These are phyloP conservation scores for Dictyostelium capitatum DNA, from an alignment of 78 protist genomes.

Conservation along the genomic window DNA sequence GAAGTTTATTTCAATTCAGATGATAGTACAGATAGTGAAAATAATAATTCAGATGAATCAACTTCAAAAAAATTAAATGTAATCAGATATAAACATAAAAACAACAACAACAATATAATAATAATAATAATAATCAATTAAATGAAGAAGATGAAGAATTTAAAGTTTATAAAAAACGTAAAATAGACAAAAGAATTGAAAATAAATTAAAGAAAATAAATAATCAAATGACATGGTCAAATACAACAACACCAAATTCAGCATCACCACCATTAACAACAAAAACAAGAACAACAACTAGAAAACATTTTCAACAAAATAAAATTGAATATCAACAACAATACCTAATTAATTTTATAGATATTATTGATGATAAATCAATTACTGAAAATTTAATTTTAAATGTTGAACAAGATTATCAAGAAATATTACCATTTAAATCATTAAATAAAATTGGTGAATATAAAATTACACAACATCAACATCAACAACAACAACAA, in stretches of 20 bases:
- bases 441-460: slow-evolving; percentile 8
- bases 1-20: not conserved
- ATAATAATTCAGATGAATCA: not conserved
- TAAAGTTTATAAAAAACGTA: not conserved
- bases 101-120: too few relatives aligned
- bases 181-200: not conserved
- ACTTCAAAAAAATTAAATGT: not conserved
- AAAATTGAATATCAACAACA: not conserved
- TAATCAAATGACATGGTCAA: not conserved
- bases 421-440: not conserved
- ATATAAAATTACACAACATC: not conserved
- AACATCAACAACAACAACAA: not conserved
- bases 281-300: not conserved
- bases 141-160: slow-evolving; percentile 5
- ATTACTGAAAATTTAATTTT: not conserved
- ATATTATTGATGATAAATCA: not conserved
- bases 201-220: not conserved
- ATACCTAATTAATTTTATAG: not conserved
- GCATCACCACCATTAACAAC: not conserved
- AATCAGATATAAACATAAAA: too few relatives aligned
- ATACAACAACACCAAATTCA: slow-evolving; percentile 1
- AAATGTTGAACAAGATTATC: not conserved
- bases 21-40: not conserved
- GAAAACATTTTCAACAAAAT: slow-evolving; percentile 9
- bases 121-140: not conserved